phyloP scores from a whole-genome alignment of 1,139 yeast species.

The Chernovozyma sophiae-reginae region DNA sequence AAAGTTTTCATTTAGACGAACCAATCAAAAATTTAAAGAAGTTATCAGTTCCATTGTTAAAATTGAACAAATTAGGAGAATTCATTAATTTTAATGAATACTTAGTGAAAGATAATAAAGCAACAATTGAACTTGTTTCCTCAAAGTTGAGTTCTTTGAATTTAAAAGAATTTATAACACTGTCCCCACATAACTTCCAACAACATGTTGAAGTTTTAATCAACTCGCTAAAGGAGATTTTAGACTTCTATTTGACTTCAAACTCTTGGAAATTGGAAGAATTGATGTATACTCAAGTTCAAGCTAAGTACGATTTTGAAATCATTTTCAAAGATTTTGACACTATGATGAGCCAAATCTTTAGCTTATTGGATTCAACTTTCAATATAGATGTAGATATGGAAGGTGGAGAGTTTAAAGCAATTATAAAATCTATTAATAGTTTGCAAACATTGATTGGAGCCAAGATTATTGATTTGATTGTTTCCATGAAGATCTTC shows the following conservation, averaged over 20 bases:
- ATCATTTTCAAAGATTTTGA: conserved; percentile 15
- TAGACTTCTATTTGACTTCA: conserved; percentile 24
- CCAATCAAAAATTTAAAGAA: conserved; percentile 9
- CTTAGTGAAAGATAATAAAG: conserved; percentile 7
- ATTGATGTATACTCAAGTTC: conserved; percentile 16
- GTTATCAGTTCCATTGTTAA: conserved; percentile 17
- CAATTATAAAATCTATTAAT: conserved; percentile 7
- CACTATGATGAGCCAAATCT: conserved; percentile 12
- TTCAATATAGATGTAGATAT: conserved; percentile 1
- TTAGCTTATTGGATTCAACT: background rate
- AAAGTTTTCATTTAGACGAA: background rate
- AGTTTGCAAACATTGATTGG: conserved; percentile 23
- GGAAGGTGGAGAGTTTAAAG: conserved; percentile 3
- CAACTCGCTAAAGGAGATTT: conserved; percentile 14
- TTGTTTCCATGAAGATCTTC: conserved; percentile 31
- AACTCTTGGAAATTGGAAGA: conserved; percentile 36
- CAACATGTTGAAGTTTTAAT: conserved; percentile 13
- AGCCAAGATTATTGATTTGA: conserved; percentile 28
- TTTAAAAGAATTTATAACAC: conserved; percentile 13
- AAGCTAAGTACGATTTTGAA: conserved; percentile 12
- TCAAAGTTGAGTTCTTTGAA: conserved; percentile 13
- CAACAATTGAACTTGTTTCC: conserved; percentile 1
- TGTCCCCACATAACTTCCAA: conserved; percentile 22
- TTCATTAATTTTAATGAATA: conserved; percentile 18
- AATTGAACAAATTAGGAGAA: conserved; percentile 27